Percentiles rank a stretch among this genome's conserved stretches.
These are phyloP conservation scores for Agastache rugosa DNA, from an alignment of 257 asterid genomes.

Conservation along the genomic window DNA sequence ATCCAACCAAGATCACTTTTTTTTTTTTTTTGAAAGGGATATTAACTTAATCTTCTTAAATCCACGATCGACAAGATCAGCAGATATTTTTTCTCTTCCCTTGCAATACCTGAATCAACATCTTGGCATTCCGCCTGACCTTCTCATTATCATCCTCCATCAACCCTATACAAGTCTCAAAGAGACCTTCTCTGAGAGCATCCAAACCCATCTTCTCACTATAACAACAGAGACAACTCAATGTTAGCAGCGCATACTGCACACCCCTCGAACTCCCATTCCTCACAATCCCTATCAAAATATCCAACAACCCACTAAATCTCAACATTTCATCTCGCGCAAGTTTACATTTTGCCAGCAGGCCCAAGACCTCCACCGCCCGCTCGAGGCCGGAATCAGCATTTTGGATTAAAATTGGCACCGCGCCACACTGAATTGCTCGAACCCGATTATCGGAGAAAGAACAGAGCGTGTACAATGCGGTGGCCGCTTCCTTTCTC, in stretches of 20 bases:
- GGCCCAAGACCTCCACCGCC: constrained; percentile 85
- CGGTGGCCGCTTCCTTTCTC: constrained; percentile 91
- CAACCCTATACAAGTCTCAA: constrained; percentile 66
- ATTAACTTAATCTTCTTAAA: constrained; percentile 25
- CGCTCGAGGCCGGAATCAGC: constrained; percentile 75
- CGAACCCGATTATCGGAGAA: constrained; percentile 79
- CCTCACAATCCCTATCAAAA: constrained; percentile 59
- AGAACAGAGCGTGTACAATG: constrained; percentile 74
- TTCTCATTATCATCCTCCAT: constrained; percentile 91
- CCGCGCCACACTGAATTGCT: constrained; percentile 58
- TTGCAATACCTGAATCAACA: constrained; percentile 74
- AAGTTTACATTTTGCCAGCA: constrained; percentile 72
- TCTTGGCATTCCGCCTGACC: constrained; percentile 78
- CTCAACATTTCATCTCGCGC: constrained; percentile 78
- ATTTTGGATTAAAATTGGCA: constrained; percentile 66
- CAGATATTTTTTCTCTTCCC: constrained; percentile 52
- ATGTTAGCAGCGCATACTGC: constrained; percentile 70
- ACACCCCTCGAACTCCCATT: constrained; percentile 87
- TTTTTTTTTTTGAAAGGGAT: neutral
- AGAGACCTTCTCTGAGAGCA: constrained; percentile 61
- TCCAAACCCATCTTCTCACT: constrained; percentile 61
- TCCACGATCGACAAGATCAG: constrained; percentile 34
- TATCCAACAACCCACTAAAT: constrained; percentile 53
- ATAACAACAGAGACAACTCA: constrained; percentile 65
- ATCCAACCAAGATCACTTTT: constrained; percentile 42